Base-by-base conservation (phyloP, 495 filamentous ascomycete genomes). In the Annulohypoxylon nitens region DNA sequence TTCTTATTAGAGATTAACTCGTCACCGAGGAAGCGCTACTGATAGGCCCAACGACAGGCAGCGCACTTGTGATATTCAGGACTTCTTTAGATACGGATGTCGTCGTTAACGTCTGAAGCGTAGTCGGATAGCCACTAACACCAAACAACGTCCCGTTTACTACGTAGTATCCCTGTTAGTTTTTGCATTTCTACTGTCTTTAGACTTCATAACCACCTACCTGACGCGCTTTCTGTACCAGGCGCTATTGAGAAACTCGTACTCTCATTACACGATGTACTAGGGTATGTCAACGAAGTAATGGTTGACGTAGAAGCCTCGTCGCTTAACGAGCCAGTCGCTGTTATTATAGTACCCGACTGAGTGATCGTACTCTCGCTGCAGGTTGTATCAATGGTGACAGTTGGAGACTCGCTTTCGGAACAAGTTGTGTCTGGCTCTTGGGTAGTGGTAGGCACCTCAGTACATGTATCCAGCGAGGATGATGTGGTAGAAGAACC, bases 391-490 rank as follows among this genome's bases (percentile, higher is more conserved):
- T 76, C 73, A 39, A 70, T 68, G 1, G 59, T 67, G 8, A 37
- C 30, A 47, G 64, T 11, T 7, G 45, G 45, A 33, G 59, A 64
- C 45, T 75, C 72, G 61, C 66, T 79, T 58, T 79, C 77, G 11
- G 69, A 74, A 50, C 77, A 79, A 16, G 75, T 77, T 36, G 77
- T 70, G n/a, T 77, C 75, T 39, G 67, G 71, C 41, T 67, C 61
- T 16, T 67, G 69, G 11, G 70, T 62, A 3, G 70, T 67, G 30
- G 63, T 58, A 63, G 34, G 18, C 67, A 64, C 70, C 23, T 69
- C 73, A 5, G 67, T 71, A 25, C 72, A 75, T 9, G 72, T 75
- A 64, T 75, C 72, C 11, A 68, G 54, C 26, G 57, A 70, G n/a
- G 50, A 25, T 8, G 50, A 23, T 51, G 48, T 53, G 30, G 30